Percentiles rank a stretch among this genome's conserved stretches.
phyloP scores from a whole-genome alignment of 306 rosid species.

The Quercus dentata region DNA sequence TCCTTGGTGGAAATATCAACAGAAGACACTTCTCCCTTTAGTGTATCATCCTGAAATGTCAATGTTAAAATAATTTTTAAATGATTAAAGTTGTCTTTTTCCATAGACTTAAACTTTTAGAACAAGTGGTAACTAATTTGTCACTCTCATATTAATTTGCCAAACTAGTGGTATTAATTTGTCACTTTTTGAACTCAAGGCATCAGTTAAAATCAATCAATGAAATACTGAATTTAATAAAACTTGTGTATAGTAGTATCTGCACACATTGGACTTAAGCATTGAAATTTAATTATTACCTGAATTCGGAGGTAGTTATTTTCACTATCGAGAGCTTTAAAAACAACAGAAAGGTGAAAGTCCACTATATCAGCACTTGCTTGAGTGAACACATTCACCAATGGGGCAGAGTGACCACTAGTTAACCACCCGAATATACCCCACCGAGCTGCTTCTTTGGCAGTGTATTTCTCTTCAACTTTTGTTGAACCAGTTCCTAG shows the following conservation, averaged over 20 bases:
- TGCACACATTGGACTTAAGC: no score
- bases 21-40: neutral
- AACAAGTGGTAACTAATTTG: no score
- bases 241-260: no score
- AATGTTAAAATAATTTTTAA: no score
- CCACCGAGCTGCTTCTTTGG: slow-evolving; percentile 34
- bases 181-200: no score
- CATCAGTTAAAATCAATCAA: no score
- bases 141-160: neutral
- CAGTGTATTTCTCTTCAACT: slow-evolving; percentile 17
- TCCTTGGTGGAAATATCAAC: neutral
- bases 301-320: slow-evolving; percentile 41
- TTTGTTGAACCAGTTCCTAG: neutral
- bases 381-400: slow-evolving; percentile 36
- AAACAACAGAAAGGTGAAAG: slow-evolving; percentile 31
- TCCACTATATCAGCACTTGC: slow-evolving; percentile 46
- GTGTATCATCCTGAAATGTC: slow-evolving; percentile 13
- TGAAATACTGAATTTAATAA: no score
- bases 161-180: no score
- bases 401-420: slow-evolving; percentile 18
- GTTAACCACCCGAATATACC: slow-evolving; percentile 40
- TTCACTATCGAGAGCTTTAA: slow-evolving; percentile 39
- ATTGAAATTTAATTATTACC: slow-evolving; percentile 15
- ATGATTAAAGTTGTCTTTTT: no score
- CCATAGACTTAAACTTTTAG: no score